Conservation (phyloP, 768 basidiomycete species). For the Mycena haematopus region DNA sequence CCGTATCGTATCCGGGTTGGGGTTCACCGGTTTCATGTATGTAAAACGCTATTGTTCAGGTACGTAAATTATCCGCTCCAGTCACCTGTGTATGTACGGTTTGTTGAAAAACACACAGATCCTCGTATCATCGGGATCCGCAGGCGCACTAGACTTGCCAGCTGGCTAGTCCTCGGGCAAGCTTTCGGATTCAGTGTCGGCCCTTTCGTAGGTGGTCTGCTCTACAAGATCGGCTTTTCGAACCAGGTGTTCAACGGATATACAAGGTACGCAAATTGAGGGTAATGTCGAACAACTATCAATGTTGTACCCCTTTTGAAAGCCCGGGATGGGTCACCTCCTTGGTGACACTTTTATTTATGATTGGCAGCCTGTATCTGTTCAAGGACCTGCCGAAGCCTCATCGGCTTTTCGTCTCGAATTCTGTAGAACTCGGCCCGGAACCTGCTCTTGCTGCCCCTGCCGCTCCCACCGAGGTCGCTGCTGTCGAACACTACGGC, state of each 20-base stretch:
- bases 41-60: conserved; percentile 52
- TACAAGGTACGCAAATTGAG: conserved; percentile 34
- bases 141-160: conserved; percentile 53
- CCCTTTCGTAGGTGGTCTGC: conserved; percentile 55
- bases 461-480: neutral
- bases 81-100: neutral
- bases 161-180: conserved; percentile 56
- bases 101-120: conserved; percentile 34
- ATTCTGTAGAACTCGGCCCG: conserved; percentile 6
- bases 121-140: conserved; percentile 47
- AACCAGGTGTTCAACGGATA: conserved; percentile 56
- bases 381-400: conserved; percentile 35
- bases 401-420: neutral
- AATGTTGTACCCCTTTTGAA: neutral
- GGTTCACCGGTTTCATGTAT: conserved; percentile 47
- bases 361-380: conserved; percentile 37
- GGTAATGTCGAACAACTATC: neutral
- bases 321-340: conserved; percentile 60
- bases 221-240: conserved; percentile 54
- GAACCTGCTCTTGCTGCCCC: neutral
- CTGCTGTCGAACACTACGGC: conserved; percentile 16
- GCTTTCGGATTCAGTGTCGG: conserved; percentile 54
- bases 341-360: conserved; percentile 46
- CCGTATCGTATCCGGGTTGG: conserved; percentile 53
- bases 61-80: neutral